A percentile compares a stretch with the other conserved stretches of the same genome.
Evolutionary conservation across 2,329 filamentous ascomycete genomes (phyloP).

Genomic region (Leptographium flavum): DNA sequence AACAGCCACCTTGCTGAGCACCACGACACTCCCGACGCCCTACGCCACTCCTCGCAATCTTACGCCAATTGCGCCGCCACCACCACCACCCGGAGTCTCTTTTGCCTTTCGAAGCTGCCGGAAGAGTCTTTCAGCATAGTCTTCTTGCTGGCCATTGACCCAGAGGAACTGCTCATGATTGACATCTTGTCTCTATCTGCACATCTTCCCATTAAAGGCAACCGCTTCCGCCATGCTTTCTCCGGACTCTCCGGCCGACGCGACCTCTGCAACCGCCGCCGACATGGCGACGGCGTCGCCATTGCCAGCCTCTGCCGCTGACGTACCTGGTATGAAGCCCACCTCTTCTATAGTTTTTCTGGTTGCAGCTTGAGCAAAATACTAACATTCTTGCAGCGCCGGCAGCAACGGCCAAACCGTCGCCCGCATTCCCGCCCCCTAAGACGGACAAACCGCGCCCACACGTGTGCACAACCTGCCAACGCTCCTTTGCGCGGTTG

Average conservation of each 20-base stretch:
- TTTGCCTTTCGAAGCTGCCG: too few relatives aligned
- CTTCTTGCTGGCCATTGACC: too few relatives aligned
- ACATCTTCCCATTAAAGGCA: too few relatives aligned
- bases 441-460: constrained; percentile 97
- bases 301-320: constrained; percentile 9
- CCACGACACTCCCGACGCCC: too few relatives aligned
- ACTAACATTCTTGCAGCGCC: constrained; percentile 21
- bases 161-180: too few relatives aligned
- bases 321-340: constrained; percentile 16
- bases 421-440: constrained; percentile 52
- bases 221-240: not conserved
- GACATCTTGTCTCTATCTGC: too few relatives aligned
- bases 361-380: not conserved
- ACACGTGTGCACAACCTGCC: constrained; percentile 84
- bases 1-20: too few relatives aligned
- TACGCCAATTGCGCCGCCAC: constrained; percentile 2
- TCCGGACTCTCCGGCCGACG: not conserved
- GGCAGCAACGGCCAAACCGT: constrained; percentile 30
- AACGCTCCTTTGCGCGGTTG: constrained; percentile 81
- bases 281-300: constrained; percentile 14
- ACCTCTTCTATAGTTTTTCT: not conserved
- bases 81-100: too few relatives aligned
- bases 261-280: too few relatives aligned
- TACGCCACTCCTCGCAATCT: not conserved
- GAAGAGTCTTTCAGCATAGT: too few relatives aligned